phyloP scores from a whole-genome alignment of 495 filamentous ascomycete species.

The Viridothelium virens region DNA sequence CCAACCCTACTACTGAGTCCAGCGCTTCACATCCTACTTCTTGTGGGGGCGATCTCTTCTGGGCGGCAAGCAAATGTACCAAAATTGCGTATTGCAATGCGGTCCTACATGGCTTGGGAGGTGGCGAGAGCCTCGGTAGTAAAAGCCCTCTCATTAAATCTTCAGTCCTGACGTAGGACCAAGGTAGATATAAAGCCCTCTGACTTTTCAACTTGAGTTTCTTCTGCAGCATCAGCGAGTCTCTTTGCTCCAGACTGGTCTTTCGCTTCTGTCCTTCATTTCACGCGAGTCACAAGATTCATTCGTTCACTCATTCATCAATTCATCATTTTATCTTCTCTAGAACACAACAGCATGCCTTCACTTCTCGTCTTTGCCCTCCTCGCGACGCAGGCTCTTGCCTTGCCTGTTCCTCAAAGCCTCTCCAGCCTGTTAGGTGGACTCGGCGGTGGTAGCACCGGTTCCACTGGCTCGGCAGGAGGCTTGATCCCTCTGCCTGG shows the following conservation, averaged over 20 bases:
- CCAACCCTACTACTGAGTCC: not conserved
- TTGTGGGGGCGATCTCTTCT: not conserved
- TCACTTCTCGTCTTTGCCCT: not conserved
- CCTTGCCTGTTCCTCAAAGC: not conserved
- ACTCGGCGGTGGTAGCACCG: too few species aligned
- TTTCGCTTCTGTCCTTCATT: not conserved
- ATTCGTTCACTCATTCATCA: not conserved
- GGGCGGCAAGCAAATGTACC: not conserved
- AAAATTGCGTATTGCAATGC: not conserved
- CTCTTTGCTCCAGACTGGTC: constrained; percentile 1
- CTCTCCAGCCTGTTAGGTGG: constrained; percentile 1
- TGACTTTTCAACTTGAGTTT: not conserved
- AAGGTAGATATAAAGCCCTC: not conserved
- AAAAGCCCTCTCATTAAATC: not conserved
- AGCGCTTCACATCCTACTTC: not conserved
- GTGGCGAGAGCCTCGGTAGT: too few species aligned
- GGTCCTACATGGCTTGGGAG: too few species aligned
- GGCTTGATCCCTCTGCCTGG: constrained; percentile 1
- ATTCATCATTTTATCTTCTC: not conserved
- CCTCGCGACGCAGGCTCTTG: not conserved
- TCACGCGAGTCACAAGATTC: not conserved
- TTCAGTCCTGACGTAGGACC: not conserved
- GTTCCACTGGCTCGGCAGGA: not conserved
- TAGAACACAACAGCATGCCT: not conserved
- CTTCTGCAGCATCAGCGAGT: not conserved